A percentile compares a stretch with the other conserved stretches of the same genome.
phyloP scores from a whole-genome alignment of 345 rosid genomes.

The Boechera stricta region DNA sequence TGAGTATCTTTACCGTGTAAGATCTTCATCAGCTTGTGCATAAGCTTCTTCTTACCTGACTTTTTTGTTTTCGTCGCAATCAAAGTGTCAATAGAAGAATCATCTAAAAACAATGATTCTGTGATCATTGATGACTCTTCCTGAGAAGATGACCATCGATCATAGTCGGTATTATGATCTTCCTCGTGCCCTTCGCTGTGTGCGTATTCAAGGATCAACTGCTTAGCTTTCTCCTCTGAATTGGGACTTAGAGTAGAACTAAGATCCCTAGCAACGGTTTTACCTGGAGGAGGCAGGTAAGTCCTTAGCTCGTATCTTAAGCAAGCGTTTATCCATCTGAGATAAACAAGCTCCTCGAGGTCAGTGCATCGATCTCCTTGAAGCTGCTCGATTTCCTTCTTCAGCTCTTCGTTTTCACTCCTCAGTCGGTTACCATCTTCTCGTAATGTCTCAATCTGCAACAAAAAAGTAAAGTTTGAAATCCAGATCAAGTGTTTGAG shows the following conservation, averaged over 20 bases:
- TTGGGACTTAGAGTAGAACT: constrained; percentile 75
- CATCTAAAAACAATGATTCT: constrained; percentile 60
- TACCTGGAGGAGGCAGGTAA: constrained; percentile 66
- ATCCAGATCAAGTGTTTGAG: background rate
- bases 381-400: constrained; percentile 66
- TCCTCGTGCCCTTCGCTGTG: constrained; percentile 56
- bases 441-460: constrained; percentile 64
- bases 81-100: constrained; percentile 54
- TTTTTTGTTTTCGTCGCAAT: constrained; percentile 43
- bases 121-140: constrained; percentile 55
- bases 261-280: constrained; percentile 83
- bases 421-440: constrained; percentile 50
- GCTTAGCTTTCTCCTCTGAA: constrained; percentile 85
- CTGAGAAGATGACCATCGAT: constrained; percentile 64
- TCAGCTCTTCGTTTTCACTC: constrained; percentile 62
- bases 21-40: constrained; percentile 67
- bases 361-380: constrained; percentile 71
- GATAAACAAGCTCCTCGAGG: constrained; percentile 80
- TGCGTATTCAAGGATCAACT: constrained; percentile 79
- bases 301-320: constrained; percentile 80
- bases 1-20: constrained; percentile 65
- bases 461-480: background rate
- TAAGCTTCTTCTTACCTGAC: constrained; percentile 58
- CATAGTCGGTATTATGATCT: constrained; percentile 58
- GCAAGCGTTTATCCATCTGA: constrained; percentile 93